These are phyloP conservation scores for Rhytidhysteron rufulum DNA, from an alignment of 2,329 filamentous ascomycete genomes.

Conservation along the genomic window DNA sequence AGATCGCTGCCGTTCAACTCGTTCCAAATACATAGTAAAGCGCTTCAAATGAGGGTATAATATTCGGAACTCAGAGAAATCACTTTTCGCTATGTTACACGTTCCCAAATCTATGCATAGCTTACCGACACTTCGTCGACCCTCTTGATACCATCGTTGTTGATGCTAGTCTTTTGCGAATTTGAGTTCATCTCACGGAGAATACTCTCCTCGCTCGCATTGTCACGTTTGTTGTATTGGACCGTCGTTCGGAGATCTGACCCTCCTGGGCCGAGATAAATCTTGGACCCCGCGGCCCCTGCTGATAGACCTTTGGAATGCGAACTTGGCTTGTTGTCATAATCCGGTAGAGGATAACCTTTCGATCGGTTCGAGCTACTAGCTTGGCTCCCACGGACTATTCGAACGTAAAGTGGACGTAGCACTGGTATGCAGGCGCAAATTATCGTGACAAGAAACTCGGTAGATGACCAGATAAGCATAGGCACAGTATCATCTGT, in stretches of 20 bases:
- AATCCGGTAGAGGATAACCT: conserved; percentile 19
- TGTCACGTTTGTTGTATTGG: conserved; percentile 16
- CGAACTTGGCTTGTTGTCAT: conserved; percentile 10
- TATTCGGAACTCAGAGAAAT: no score
- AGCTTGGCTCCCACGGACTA: conserved; percentile 17
- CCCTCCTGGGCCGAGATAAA: conserved; percentile 17
- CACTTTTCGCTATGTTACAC: no score
- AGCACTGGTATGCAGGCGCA: conserved; percentile 51
- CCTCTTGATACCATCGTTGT: neutral
- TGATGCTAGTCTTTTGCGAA: neutral
- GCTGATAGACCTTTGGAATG: conserved; percentile 5
- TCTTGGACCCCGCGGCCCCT: conserved; percentile 8
- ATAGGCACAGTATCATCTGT: conserved; percentile 24
- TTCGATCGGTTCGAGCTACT: conserved; percentile 12
- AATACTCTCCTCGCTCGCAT: conserved; percentile 25
- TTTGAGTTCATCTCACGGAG: conserved; percentile 8
- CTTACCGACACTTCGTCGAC: neutral
- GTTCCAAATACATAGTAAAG: no score
- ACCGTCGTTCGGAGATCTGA: conserved; percentile 17
- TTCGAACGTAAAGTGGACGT: conserved; percentile 38
- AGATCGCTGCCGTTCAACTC: no score
- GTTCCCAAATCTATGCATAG: no score
- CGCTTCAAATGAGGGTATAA: no score
- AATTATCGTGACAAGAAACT: conserved; percentile 47
- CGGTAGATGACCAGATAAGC: conserved; percentile 30